These are phyloP conservation scores for Lagerstroemia speciosa DNA, from an alignment of 345 rosid species.

Conservation along the genomic window DNA sequence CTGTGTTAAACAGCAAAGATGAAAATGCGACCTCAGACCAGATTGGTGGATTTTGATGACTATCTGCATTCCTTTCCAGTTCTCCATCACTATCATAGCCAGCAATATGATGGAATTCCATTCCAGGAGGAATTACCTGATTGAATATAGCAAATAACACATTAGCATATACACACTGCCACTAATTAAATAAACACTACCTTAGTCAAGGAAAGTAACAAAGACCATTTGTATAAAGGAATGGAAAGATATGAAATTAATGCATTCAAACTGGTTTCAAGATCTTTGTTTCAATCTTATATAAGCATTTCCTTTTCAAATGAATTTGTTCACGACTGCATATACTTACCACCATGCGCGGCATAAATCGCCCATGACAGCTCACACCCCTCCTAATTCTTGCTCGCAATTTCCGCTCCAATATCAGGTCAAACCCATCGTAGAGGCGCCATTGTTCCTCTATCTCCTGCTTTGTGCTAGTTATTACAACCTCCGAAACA, in stretches of 20 bases:
- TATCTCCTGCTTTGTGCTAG: slow-evolving; percentile 71
- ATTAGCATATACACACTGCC: background rate
- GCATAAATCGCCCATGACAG: slow-evolving; percentile 57
- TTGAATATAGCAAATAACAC: slow-evolving; percentile 6
- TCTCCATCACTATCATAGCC: slow-evolving; percentile 74
- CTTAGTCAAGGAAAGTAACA: background rate
- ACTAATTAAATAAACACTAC: background rate
- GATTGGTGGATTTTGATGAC: slow-evolving; percentile 64
- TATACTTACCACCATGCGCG: slow-evolving; percentile 53
- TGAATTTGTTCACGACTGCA: background rate
- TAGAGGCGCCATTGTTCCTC: slow-evolving; percentile 71
- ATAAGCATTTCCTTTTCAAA: background rate
- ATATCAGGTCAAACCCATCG: slow-evolving; percentile 56
- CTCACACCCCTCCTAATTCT: slow-evolving; percentile 59
- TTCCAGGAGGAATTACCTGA: slow-evolving; percentile 93
- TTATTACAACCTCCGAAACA: slow-evolving; percentile 56
- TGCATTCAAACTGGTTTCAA: background rate
- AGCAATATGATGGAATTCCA: slow-evolving; percentile 81
- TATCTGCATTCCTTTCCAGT: slow-evolving; percentile 41
- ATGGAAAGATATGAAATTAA: background rate
- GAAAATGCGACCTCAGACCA: slow-evolving; percentile 61
- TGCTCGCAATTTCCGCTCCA: slow-evolving; percentile 60
- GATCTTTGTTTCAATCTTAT: background rate
- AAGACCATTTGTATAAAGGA: background rate
- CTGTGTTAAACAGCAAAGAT: background rate